Evolutionary conservation across 768 basidiomycete species (phyloP).

Genomic region (Tricholoma sp.): DNA sequence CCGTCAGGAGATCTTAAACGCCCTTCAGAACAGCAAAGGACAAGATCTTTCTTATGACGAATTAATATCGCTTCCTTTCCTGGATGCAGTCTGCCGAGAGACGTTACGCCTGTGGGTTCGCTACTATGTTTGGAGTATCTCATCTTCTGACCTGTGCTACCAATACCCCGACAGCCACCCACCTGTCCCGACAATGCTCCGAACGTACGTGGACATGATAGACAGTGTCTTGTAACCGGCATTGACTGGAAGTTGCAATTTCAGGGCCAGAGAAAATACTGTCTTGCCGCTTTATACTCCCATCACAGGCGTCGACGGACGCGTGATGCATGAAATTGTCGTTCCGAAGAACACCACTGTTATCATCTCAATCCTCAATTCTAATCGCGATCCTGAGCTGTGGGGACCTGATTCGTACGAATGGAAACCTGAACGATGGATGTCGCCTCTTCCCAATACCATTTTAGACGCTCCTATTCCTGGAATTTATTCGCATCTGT

Average conservation of each 20-base stretch:
- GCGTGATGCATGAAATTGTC: slow-evolving; percentile 19
- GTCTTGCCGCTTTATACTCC: slow-evolving; percentile 28
- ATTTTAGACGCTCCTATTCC: slow-evolving; percentile 18
- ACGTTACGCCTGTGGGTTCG: slow-evolving; percentile 27
- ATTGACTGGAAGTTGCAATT: background rate
- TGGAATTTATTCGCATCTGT: slow-evolving; percentile 22
- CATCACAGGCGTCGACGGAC: slow-evolving; percentile 19
- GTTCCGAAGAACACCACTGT: slow-evolving; percentile 28
- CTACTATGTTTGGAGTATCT: background rate
- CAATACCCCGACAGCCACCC: slow-evolving; percentile 15
- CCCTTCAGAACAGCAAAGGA: slow-evolving; percentile 4
- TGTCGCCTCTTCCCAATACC: slow-evolving; percentile 23
- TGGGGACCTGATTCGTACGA: slow-evolving; percentile 38
- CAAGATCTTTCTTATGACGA: slow-evolving; percentile 21
- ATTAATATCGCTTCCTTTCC: slow-evolving; percentile 23
- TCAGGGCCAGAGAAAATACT: slow-evolving; percentile 22
- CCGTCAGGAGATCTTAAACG: slow-evolving; percentile 21
- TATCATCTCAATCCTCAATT: slow-evolving; percentile 25
- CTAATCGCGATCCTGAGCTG: slow-evolving; percentile 31
- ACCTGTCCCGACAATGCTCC: slow-evolving; percentile 11
- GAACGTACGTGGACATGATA: slow-evolving; percentile 18
- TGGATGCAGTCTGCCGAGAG: slow-evolving; percentile 32
- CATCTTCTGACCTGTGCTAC: background rate
- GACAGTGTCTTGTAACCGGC: too few species aligned
- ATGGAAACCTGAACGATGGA: slow-evolving; percentile 39